These are phyloP conservation scores for Globisporangium cederbergense DNA, from an alignment of 352 stramenopile genomes.

Conservation along the genomic window DNA sequence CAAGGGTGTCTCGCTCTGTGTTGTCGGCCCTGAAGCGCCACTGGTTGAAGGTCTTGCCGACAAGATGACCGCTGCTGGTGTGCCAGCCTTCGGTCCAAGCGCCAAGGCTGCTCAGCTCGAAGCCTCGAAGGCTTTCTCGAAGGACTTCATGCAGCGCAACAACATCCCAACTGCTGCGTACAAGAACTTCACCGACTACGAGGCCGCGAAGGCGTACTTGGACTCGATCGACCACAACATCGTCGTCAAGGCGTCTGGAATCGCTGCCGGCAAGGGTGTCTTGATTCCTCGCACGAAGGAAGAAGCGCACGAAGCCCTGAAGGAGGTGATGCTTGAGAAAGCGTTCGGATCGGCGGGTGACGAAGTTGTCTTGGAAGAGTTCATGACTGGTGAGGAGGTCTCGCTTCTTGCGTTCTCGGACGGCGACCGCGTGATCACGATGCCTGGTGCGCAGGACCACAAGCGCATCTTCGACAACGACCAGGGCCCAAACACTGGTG, in stretches of 20 bases:
- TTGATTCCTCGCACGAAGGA: constrained; percentile 93
- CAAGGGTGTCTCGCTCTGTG: constrained; percentile 94
- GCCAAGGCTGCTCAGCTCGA: constrained; percentile 95
- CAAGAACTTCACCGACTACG: constrained; percentile 94
- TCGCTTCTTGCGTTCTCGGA: constrained; percentile 98
- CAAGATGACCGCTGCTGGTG: constrained; percentile 87
- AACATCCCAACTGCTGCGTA: constrained; percentile 97
- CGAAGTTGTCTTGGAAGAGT: constrained; percentile 98
- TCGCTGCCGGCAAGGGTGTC: constrained; percentile 99
- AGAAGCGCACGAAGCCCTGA: constrained; percentile 91
- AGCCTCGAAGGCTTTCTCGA: constrained; percentile 98
- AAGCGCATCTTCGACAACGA: constrained; percentile 98
- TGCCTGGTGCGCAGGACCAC: constrained; percentile 98
- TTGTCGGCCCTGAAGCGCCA: constrained; percentile 97
- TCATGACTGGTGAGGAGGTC: constrained; percentile 97
- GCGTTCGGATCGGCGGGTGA: constrained; percentile 95
- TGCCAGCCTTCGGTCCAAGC: constrained; percentile 96
- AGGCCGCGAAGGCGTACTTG: constrained; percentile 90
- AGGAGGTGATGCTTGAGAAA: constrained; percentile 97
- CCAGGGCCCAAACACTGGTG: constrained; percentile 97
- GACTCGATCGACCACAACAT: constrained; percentile 92
- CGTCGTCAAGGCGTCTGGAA: constrained; percentile 99
- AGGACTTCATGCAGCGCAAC: constrained; percentile 98
- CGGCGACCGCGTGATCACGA: constrained; percentile 92
- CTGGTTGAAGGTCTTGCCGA: constrained; percentile 96